Conservation (phyloP, 1,139 yeast genomes). For the Ogataea hybrid region DNA sequence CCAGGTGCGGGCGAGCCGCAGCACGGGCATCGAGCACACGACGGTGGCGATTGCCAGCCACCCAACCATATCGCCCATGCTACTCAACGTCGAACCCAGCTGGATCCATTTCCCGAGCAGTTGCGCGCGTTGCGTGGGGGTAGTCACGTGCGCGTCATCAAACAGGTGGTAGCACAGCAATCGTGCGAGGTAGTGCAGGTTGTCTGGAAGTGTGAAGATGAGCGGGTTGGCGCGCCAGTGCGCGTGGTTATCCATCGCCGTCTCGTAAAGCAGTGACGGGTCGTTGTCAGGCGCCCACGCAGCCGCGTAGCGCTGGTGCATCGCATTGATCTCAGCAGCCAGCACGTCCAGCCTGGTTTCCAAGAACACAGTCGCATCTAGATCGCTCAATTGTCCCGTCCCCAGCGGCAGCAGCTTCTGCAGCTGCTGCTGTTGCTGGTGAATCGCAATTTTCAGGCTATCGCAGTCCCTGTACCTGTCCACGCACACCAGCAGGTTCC, state of each 20-base stretch:
- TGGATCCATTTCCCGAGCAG: conserved; percentile 83
- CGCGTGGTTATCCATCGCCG: conserved; percentile 38
- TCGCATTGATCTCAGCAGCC: conserved; percentile 52
- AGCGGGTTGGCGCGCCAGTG: conserved; percentile 51
- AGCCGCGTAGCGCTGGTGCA: conserved; percentile 54
- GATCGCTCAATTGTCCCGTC: conserved; percentile 7
- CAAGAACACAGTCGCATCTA: conserved; percentile 39
- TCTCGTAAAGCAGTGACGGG: conserved; percentile 50
- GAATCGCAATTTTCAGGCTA: conserved; percentile 41
- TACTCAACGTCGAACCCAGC: conserved; percentile 74
- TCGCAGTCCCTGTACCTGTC: conserved; percentile 44
- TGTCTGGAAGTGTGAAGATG: conserved; percentile 64
- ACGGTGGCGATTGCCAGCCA: conserved; percentile 92
- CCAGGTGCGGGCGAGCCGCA: conserved; percentile 79
- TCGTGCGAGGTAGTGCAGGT: conserved; percentile 76
- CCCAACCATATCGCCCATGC: conserved; percentile 88
- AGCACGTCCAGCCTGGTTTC: conserved; percentile 48
- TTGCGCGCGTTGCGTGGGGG: conserved; percentile 55
- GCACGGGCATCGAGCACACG: conserved; percentile 77
- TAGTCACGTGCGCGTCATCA: conserved; percentile 37
- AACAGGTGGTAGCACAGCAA: conserved; percentile 72
- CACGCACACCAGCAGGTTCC: conserved; percentile 43
- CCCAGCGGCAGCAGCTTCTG: conserved; percentile 18
- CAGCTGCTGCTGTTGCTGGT: conserved; percentile 41
- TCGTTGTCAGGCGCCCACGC: conserved; percentile 77